phyloP scores from a whole-genome alignment of 768 basidiomycete species.

The Lactifluus echinatus region DNA sequence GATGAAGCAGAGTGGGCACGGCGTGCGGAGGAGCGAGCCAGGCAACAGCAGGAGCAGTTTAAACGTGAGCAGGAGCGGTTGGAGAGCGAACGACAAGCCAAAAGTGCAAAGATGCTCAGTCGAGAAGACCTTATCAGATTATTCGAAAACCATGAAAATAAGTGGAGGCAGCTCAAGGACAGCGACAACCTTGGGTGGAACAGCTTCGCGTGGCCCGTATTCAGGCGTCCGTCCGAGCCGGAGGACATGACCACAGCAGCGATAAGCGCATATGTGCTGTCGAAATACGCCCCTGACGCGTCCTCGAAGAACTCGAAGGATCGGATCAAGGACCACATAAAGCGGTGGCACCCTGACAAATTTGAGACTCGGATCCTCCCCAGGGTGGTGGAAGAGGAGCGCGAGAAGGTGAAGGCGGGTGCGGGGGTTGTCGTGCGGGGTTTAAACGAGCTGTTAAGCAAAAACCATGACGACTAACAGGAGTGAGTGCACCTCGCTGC shows the following conservation, averaged over 20 bases:
- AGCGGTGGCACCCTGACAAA: constrained; percentile 76
- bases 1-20: constrained; percentile 53
- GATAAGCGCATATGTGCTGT: constrained; percentile 55
- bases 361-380: constrained; percentile 63
- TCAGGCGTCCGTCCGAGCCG: constrained; percentile 44
- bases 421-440: constrained; percentile 62
- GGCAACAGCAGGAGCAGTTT: constrained; percentile 62
- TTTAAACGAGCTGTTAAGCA: constrained; percentile 61
- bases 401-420: constrained; percentile 60
- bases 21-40: constrained; percentile 53
- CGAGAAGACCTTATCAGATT: constrained; percentile 49
- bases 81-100: constrained; percentile 37
- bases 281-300: constrained; percentile 46
- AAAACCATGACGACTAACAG: constrained; percentile 24
- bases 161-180: constrained; percentile 41
- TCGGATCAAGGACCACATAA: constrained; percentile 65
- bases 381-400: constrained; percentile 55
- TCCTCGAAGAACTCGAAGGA: constrained; percentile 51
- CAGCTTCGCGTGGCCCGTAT: constrained; percentile 68
- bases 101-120: constrained; percentile 35
- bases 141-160: constrained; percentile 53
- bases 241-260: constrained; percentile 52
- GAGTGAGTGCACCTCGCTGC: constrained; percentile 13
- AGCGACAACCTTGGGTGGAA: constrained; percentile 46
- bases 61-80: constrained; percentile 55